Evolutionary conservation across 257 asterid genomes (phyloP).

Genomic region (Capsicum chinense): DNA sequence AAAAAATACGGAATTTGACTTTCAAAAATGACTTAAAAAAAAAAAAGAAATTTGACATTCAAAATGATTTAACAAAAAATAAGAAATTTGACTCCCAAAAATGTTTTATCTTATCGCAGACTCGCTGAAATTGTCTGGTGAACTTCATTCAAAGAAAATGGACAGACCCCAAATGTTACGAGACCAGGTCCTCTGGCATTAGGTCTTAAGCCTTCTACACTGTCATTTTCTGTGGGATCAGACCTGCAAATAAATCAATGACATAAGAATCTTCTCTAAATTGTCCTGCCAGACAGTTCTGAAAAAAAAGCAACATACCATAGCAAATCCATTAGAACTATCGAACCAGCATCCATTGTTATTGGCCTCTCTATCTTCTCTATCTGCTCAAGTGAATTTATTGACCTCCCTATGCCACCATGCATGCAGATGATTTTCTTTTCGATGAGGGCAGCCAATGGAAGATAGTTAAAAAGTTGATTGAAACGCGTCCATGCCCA

Average conservation of each 20-base stretch:
- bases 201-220: conserved; percentile 96
- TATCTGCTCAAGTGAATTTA: conserved; percentile 86
- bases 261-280: conserved; percentile 26
- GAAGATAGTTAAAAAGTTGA: conserved; percentile 93
- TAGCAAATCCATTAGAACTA: conserved; percentile 92
- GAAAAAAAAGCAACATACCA: conserved; percentile 53
- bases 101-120: background rate
- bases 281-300: background rate
- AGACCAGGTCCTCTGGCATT: conserved; percentile 99
- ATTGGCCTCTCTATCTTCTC: conserved; percentile 99
- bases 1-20: background rate
- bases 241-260: conserved; percentile 62
- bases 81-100: background rate
- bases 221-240: conserved; percentile 98
- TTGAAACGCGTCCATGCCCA: conserved; percentile 99
- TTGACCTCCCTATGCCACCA: conserved; percentile 99
- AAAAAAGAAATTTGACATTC: too few relatives aligned
- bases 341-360: conserved; percentile 99
- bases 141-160: background rate
- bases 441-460: conserved; percentile 97
- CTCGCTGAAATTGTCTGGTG: background rate
- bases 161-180: conserved; percentile 93
- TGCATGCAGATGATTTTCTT: conserved; percentile 99
- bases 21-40: background rate
- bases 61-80: background rate